Evolutionary conservation across 1,284 basidiomycete genomes (phyloP).

Genomic region (Puccinia coronata): DNA sequence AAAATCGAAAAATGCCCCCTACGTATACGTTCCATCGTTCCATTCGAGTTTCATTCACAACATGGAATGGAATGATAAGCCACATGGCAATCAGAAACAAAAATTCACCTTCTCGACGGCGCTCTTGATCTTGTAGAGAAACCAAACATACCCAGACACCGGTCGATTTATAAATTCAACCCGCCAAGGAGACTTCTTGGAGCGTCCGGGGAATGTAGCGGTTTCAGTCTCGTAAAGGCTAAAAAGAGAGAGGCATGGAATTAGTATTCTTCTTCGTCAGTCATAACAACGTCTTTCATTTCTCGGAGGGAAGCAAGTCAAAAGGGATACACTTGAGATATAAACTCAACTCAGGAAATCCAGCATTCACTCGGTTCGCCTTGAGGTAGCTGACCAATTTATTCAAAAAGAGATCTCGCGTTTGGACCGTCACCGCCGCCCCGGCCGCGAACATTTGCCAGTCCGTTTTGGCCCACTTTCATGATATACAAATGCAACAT

Average conservation of each 20-base stretch:
- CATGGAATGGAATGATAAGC: not conserved
- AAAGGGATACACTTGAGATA: conserved; percentile 34
- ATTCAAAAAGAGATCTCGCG: conserved; percentile 57
- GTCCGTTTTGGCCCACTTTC: conserved; percentile 54
- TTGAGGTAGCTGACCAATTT: conserved; percentile 55
- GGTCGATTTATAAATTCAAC: conserved; percentile 58
- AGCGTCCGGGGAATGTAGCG: conserved; percentile 52
- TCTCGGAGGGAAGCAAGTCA: too few relatives aligned
- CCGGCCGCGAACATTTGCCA: conserved; percentile 59
- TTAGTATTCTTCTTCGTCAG: not conserved
- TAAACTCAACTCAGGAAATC: conserved; percentile 58
- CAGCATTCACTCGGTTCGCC: conserved; percentile 57
- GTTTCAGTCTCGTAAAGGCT: conserved; percentile 54
- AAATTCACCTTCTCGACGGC: too few relatives aligned
- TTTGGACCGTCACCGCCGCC: conserved; percentile 52
- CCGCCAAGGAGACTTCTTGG: conserved; percentile 53
- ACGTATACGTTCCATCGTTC: too few relatives aligned
- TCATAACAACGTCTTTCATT: not conserved
- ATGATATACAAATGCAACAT: not conserved
- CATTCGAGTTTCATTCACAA: not conserved
- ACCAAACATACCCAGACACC: conserved; percentile 55
- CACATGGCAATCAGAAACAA: not conserved
- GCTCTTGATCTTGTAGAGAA: too few relatives aligned
- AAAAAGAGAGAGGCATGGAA: not conserved
- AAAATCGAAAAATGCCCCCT: conserved; percentile 58